Conservation (phyloP, 2,329 filamentous ascomycete species). For the Stemphylium lycopersici region DNA sequence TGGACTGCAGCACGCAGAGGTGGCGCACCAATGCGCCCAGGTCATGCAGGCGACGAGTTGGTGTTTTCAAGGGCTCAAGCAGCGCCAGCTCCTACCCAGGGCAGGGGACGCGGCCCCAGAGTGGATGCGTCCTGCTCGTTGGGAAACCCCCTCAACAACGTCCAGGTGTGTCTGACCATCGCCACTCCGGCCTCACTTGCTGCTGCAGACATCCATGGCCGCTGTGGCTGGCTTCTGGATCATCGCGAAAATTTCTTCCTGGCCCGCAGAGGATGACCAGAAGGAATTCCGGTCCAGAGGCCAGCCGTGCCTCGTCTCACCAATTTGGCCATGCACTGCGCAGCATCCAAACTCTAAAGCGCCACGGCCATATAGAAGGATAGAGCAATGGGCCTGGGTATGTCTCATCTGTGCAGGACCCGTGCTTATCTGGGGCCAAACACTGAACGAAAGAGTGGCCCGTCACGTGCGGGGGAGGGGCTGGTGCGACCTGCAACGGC, state of each 20-base stretch:
- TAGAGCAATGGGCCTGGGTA: constrained; percentile 15
- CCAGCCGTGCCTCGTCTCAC: constrained; percentile 17
- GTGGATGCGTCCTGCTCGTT: constrained; percentile 26
- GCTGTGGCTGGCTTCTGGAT: constrained; percentile 25
- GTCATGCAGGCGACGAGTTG: constrained; percentile 12
- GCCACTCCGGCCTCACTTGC: constrained; percentile 11
- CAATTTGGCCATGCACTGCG: constrained; percentile 10
- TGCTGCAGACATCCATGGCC: not conserved
- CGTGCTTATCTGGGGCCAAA: constrained; percentile 11
- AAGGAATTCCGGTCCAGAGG: constrained; percentile 15
- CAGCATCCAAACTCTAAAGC: constrained; percentile 15
- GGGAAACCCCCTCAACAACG: constrained; percentile 24
- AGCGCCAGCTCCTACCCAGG: constrained; percentile 14
- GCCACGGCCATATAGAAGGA: constrained; percentile 12
- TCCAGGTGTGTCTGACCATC: constrained; percentile 19
- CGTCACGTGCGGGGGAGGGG: constrained; percentile 17
- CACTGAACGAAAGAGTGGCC: not conserved
- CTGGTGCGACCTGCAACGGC: constrained; percentile 14
- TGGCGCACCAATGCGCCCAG: not conserved
- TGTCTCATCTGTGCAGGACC: constrained; percentile 14
- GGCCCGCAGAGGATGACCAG: constrained; percentile 16
- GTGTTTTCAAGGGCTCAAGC: constrained; percentile 22
- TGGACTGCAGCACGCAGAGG: constrained; percentile 9
- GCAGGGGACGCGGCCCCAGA: constrained; percentile 22
- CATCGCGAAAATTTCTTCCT: constrained; percentile 32